Evolutionary conservation across 2,329 filamentous ascomycete species (phyloP).

Genomic region (Colletotrichum salicis): DNA sequence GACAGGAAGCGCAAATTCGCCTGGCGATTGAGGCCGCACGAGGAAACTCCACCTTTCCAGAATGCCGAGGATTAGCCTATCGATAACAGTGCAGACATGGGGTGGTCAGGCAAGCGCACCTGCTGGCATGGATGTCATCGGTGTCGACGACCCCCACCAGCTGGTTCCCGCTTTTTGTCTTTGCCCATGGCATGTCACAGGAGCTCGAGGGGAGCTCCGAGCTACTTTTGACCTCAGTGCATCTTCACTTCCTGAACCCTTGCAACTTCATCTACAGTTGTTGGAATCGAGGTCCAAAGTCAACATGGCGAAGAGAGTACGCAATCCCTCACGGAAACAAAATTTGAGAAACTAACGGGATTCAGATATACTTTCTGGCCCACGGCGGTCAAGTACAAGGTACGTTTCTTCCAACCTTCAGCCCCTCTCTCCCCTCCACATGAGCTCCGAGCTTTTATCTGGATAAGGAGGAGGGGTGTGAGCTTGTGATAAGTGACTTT

Average conservation of each 20-base stretch:
- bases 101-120: background rate
- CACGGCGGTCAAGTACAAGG: constrained; percentile 76
- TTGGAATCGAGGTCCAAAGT: background rate
- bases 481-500: constrained; percentile 1
- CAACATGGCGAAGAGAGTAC: constrained; percentile 50
- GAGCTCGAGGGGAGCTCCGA: constrained; percentile 25
- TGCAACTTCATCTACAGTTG: background rate
- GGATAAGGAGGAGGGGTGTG: constrained; percentile 13
- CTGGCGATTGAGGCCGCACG: background rate
- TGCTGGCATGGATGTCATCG: constrained; percentile 15
- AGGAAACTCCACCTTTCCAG: background rate
- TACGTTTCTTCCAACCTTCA: constrained; percentile 47
- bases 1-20: background rate
- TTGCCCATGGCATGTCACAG: background rate
- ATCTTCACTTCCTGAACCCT: background rate
- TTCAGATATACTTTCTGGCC: constrained; percentile 70
- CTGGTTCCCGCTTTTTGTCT: background rate
- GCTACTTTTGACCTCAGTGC: constrained; percentile 32
- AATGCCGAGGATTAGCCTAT: constrained; percentile 6
- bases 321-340: background rate
- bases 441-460: constrained; percentile 28
- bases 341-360: background rate
- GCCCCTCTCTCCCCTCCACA: constrained; percentile 58
- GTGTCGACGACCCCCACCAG: constrained; percentile 5
- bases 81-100: background rate